A percentile compares a stretch with the other conserved stretches of the same genome.
phyloP scores from a whole-genome alignment of 345 rosid species.

The Eucalyptus polybractea region DNA sequence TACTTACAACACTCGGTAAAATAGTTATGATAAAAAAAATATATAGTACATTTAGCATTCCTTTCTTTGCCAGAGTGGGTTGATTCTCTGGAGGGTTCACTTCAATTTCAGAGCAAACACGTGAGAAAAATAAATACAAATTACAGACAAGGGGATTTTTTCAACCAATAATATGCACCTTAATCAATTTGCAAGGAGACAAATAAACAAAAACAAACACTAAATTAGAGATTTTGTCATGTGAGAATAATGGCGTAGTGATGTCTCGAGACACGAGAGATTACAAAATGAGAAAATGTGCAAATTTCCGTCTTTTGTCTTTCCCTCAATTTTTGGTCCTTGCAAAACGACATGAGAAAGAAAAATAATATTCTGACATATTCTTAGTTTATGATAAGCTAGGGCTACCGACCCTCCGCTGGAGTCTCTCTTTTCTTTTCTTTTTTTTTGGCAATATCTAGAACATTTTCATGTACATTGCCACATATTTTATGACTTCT shows the following conservation, averaged over 20 bases:
- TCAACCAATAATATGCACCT: not conserved
- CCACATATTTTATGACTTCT: too few relatives aligned
- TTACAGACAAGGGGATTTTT: too few relatives aligned
- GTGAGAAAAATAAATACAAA: not conserved
- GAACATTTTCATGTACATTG: too few relatives aligned
- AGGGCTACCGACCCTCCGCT: not conserved
- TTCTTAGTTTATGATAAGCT: too few relatives aligned
- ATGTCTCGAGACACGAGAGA: too few relatives aligned
- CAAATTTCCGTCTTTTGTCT: not conserved
- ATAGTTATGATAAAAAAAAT: too few relatives aligned
- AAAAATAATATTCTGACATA: too few relatives aligned
- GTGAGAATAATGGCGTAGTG: not conserved
- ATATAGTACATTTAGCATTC: too few relatives aligned
- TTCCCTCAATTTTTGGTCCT: not conserved
- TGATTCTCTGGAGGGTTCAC: not conserved
- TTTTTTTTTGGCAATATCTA: too few relatives aligned
- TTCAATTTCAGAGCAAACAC: not conserved
- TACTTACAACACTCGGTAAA: not conserved
- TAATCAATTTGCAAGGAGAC: not conserved
- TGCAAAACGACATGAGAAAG: not conserved
- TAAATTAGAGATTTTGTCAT: not conserved
- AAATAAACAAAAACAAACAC: not conserved
- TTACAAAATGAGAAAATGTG: too few relatives aligned
- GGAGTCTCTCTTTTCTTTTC: rapidly evolving
- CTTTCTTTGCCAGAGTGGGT: not conserved